Conservation (phyloP, 257 asterid genomes). For the Agastache rugosa region DNA sequence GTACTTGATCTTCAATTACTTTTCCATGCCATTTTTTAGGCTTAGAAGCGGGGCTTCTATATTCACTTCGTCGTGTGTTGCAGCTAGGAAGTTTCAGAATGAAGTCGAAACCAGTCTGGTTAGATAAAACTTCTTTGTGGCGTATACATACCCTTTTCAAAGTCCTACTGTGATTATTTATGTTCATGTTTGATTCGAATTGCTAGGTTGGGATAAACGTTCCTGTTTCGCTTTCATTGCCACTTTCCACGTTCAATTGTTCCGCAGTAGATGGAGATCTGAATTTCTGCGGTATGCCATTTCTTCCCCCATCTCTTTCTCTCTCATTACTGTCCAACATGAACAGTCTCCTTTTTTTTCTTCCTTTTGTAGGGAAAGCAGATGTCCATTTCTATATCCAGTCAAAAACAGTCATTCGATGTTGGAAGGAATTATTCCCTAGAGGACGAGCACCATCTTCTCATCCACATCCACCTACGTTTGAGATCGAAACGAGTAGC, state of each 20-base stretch:
- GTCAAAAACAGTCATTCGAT: slow-evolving; percentile 47
- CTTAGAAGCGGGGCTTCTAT: slow-evolving; percentile 46
- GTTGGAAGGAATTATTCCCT: slow-evolving; percentile 55
- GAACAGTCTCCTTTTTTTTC: neutral
- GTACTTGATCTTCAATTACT: neutral
- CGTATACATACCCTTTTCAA: neutral
- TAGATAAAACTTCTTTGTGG: neutral
- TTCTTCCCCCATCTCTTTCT: neutral
- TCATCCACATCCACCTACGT: slow-evolving; percentile 42
- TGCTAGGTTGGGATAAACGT: slow-evolving; percentile 54
- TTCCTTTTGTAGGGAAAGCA: slow-evolving; percentile 43
- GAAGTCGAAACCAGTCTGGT: slow-evolving; percentile 53
- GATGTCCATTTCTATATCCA: slow-evolving; percentile 49
- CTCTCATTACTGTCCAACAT: neutral
- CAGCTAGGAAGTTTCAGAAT: slow-evolving; percentile 57
- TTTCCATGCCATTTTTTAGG: slow-evolving; percentile 28
- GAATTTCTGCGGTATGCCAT: slow-evolving; percentile 48
- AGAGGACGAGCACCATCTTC: slow-evolving; percentile 37
- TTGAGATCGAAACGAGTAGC: slow-evolving; percentile 39
- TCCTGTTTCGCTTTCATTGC: slow-evolving; percentile 44
- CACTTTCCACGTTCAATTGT: slow-evolving; percentile 43
- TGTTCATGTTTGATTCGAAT: neutral
- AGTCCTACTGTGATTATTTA: neutral
- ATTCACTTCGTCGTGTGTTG: slow-evolving; percentile 47
- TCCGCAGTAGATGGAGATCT: slow-evolving; percentile 45